These are phyloP conservation scores for Rubia tinctorum DNA, from an alignment of 305 asterid genomes.

Conservation along the genomic window DNA sequence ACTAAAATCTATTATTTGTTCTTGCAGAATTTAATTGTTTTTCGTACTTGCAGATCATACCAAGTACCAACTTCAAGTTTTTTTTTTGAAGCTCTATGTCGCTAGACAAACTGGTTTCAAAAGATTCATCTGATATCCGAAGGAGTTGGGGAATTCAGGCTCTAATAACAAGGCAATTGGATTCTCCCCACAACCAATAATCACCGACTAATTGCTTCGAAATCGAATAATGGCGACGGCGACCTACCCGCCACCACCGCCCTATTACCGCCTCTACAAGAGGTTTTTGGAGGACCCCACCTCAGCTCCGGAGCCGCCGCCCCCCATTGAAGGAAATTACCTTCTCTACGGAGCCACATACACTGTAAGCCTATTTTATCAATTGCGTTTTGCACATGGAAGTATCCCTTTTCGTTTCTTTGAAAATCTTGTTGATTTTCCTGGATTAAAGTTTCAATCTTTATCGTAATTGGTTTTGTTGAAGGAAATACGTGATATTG, in stretches of 20 bases:
- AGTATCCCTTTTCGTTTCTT: background rate
- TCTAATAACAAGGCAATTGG: background rate
- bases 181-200: background rate
- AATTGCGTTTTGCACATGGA: background rate
- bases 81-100: too few relatives aligned
- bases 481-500: background rate
- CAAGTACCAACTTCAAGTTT: too few relatives aligned
- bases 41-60: too few relatives aligned
- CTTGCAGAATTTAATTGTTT: too few relatives aligned
- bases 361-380: conserved; percentile 35
- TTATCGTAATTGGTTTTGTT: background rate
- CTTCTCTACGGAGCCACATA: conserved; percentile 72
- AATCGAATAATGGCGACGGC: conserved; percentile 71
- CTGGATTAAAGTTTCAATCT: background rate
- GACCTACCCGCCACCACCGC: conserved; percentile 95
- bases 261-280: conserved; percentile 75
- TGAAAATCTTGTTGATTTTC: background rate
- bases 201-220: background rate
- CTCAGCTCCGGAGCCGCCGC: conserved; percentile 82
- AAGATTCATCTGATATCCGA: background rate
- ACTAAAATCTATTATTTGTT: too few relatives aligned
- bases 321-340: conserved; percentile 70
- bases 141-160: background rate
- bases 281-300: conserved; percentile 53
- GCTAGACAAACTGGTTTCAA: background rate